Evolutionary conservation across 2,329 filamentous ascomycete species (phyloP), one percentile per base, ranked within the genome.

Genomic region (Colletotrichum sp.): DNA sequence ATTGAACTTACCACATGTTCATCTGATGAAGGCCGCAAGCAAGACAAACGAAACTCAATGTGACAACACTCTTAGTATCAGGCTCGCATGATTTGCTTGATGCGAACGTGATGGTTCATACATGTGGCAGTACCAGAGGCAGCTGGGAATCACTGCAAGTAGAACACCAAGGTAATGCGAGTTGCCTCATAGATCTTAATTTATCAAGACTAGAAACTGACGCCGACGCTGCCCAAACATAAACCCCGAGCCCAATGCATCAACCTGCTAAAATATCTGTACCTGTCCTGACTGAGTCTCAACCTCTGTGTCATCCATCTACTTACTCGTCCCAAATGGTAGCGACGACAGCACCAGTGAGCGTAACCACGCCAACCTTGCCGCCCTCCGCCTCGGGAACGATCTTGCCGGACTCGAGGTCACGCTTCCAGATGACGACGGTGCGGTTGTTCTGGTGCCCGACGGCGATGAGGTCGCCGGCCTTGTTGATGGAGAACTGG

Each of bases 251-350:
- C 33, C 33, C 33, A 47, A 1, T n/a, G 43, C 43, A 51, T 51
- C 43, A 51, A 21, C 11, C n/a, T 51, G 43, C 43, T n/a, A 51
- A 33, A 18, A 18, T 24, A 8, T n/a, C 16, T 21, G 31, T 13
- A 24, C 21, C 31, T 27, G 24, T 27, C 24, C 24, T 36, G 18
- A 59, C 29, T 13, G 3, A 3, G 5, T n/a, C 31, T 24, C 7
- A 21, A 9, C 13, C 57, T 58, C 8, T 11, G 9, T 27, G 3
- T 18, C 18, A 58, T 8, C 36, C 18, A 9, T 47, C 59, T 16
- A n/a, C 31, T 75, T 67, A 47, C 66, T 77, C 76, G 27, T 77
- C 73, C 70, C 75, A 77, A 21, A 77, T 72, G 16, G 76, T 75
- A 18, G 73, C 70, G 5, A 77, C 73, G 18, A 77, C 76, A 24